Base-by-base conservation (phyloP, 2,329 filamentous ascomycete species). In the Sphaerulina populicola region DNA sequence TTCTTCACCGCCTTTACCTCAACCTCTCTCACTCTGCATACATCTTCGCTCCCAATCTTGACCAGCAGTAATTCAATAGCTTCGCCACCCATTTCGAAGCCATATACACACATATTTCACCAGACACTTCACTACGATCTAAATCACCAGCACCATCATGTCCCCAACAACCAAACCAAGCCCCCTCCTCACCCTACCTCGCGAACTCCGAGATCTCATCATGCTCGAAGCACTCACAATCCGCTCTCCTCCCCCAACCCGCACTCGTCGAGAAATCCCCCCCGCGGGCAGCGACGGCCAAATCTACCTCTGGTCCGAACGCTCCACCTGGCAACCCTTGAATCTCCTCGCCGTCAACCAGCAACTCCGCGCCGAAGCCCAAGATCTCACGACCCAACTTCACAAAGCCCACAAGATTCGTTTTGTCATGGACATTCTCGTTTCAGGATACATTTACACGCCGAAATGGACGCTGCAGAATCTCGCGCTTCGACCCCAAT, bases 161-260 rank as follows among this genome's bases (percentile, higher is more conserved):
- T 14, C 51, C 21, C 30, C 40, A 9, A 38, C 45, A 4, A 35
- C n/a, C 23, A 18, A 30, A n/a, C 9, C 43, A 42, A 48, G 51
- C 21, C 47, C 21, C 8, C 41, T 61, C 5, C 50, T 63, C 12
- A 37, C 31, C 7, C 53, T 62, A 1, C 61, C 61, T 7, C 49
- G 56, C 10, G 61, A 63, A 37, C 53, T 63, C 1, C 56, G 61
- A 18, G 57, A 61, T 14, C 44, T 57, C 33, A 59, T 63, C 40
- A 55, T 62, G 42, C 39, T 51, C 12, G 38, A 52, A 12, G 49
- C 47, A 12, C 51, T 54, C 36, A 45, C 49, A 33, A 35, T 44
- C 9, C 47, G 44, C 8, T 14, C 30, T 4, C 31, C 43, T n/a
- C 54, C 36, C 44, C 51, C 40, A n/a, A 48, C 45, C 10, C 14